phyloP scores from a whole-genome alignment of 176 grass and related monocot species.

The Cenchrus purpureus region DNA sequence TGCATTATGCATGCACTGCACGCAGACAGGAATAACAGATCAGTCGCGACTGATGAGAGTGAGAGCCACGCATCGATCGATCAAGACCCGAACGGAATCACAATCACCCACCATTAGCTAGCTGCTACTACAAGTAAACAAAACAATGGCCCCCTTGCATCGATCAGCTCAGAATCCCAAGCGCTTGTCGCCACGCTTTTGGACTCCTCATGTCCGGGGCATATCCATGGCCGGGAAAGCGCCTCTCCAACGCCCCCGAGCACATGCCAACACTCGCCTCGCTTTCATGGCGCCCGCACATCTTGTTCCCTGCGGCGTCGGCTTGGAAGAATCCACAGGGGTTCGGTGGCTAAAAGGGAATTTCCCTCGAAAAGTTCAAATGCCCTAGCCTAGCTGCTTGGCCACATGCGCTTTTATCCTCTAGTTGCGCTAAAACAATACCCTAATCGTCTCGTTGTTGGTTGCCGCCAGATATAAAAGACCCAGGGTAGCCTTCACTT shows the following conservation, averaged over 20 bases:
- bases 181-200: slow-evolving; percentile 55
- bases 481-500: slow-evolving; percentile 27
- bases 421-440: slow-evolving; percentile 48
- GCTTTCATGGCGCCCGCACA: slow-evolving; percentile 32
- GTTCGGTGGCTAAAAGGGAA: slow-evolving; percentile 48
- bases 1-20: background rate
- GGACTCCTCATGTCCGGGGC: slow-evolving; percentile 57
- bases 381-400: slow-evolving; percentile 51
- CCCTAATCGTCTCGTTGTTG: slow-evolving; percentile 15
- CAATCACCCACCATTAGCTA: slow-evolving; percentile 7
- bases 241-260: slow-evolving; percentile 31
- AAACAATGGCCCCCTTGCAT: slow-evolving; percentile 36
- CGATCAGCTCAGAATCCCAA: slow-evolving; percentile 54
- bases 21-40: slow-evolving; percentile 42
- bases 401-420: slow-evolving; percentile 38
- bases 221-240: slow-evolving; percentile 57
- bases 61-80: slow-evolving; percentile 14
- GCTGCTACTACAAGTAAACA: background rate
- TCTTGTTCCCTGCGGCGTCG: slow-evolving; percentile 56
- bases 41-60: slow-evolving; percentile 31
- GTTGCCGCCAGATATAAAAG: slow-evolving; percentile 44
- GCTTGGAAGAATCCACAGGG: slow-evolving; percentile 38
- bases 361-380: slow-evolving; percentile 67
- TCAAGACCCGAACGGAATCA: slow-evolving; percentile 28
- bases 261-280: slow-evolving; percentile 56